Conservation (phyloP, 2,329 filamentous ascomycete species). For the Penicillium verrucosum region DNA sequence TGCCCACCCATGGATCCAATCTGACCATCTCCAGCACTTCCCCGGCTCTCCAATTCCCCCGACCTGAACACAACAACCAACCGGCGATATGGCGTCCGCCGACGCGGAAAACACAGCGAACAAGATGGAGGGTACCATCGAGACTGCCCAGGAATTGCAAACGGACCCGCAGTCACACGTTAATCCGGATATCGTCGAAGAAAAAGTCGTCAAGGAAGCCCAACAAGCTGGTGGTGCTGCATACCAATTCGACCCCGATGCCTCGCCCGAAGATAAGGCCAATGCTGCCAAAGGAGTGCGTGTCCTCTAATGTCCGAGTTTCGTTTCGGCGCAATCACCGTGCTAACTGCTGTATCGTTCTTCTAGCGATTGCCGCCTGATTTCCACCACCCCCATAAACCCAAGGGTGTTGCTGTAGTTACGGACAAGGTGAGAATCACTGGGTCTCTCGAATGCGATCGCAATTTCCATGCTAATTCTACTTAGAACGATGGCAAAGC, state of each 20-base stretch:
- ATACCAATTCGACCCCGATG: conserved; percentile 84
- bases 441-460: background rate
- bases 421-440: conserved; percentile 63
- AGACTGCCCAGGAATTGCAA: conserved; percentile 59
- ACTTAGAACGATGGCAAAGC: conserved; percentile 62
- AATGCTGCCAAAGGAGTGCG: conserved; percentile 73
- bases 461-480: conserved; percentile 2
- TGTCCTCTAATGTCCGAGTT: conserved; percentile 19
- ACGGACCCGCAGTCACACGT: conserved; percentile 64
- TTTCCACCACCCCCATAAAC: conserved; percentile 54
- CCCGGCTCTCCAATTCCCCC: background rate
- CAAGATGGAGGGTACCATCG: conserved; percentile 75
- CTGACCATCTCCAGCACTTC: background rate
- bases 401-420: conserved; percentile 53
- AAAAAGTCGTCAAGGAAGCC: conserved; percentile 71
- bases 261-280: conserved; percentile 76
- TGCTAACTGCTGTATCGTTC: conserved; percentile 10
- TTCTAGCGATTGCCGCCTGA: conserved; percentile 60
- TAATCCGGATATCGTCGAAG: conserved; percentile 68
- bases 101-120: conserved; percentile 56
- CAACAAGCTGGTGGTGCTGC: conserved; percentile 74
- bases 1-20: background rate
- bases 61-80: conserved; percentile 1
- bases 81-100: conserved; percentile 32
- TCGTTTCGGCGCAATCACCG: background rate